Conservation (phyloP, 441 rosid genomes). For the Syzygium syzygioides region DNA sequence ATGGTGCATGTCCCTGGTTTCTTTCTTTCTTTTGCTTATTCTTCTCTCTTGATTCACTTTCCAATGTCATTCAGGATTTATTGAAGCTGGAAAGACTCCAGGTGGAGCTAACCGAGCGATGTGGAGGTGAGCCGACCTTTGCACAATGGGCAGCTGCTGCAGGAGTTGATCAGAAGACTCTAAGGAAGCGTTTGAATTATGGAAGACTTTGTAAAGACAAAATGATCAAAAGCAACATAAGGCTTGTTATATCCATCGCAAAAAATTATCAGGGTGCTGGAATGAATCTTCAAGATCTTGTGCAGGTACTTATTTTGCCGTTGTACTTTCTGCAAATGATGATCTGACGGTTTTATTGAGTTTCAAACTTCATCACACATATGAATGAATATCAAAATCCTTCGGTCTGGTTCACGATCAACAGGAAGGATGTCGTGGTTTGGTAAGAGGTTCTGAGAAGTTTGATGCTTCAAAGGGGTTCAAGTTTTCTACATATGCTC, state of each 20-base stretch:
- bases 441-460: constrained; percentile 80
- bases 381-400: not conserved
- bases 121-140: constrained; percentile 64
- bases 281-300: constrained; percentile 90
- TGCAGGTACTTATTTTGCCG: constrained; percentile 45
- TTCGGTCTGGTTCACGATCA: not conserved
- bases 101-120: constrained; percentile 62
- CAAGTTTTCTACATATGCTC: constrained; percentile 92
- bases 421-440: constrained; percentile 95
- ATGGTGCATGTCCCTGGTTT: not conserved
- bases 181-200: constrained; percentile 57
- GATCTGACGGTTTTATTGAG: not conserved
- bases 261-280: constrained; percentile 87
- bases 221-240: constrained; percentile 88
- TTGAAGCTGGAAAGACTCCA: constrained; percentile 79
- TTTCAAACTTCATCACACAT: not conserved
- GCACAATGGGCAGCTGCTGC: constrained; percentile 94
- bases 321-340: constrained; percentile 1
- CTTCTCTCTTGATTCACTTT: not conserved
- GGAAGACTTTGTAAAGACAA: constrained; percentile 78
- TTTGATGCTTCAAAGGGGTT: constrained; percentile 95
- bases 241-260: constrained; percentile 94
- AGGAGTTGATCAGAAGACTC: constrained; percentile 62
- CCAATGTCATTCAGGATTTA: constrained; percentile 48
- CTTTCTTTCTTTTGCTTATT: not conserved